Evolutionary conservation across 805 yeast species (phyloP).

Genomic region (Deakozyma indianensis): DNA sequence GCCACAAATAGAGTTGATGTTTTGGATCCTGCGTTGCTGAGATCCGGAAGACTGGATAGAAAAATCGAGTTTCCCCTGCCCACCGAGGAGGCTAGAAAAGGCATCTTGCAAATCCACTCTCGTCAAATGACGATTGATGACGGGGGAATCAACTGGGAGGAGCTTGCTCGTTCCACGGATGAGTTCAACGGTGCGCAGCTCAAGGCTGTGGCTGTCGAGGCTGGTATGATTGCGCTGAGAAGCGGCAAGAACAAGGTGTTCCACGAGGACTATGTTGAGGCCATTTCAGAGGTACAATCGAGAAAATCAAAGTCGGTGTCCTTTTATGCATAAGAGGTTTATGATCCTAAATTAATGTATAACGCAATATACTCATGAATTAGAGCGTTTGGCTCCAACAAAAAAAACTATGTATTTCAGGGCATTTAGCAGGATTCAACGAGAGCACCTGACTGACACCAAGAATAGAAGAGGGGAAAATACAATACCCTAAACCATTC

Average conservation of each 20-base stretch:
- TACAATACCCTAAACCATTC: too few species aligned
- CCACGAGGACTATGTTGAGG: slow-evolving; percentile 97
- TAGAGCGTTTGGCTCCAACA: too few species aligned
- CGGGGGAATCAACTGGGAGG: slow-evolving; percentile 90
- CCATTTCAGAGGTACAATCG: slow-evolving; percentile 95
- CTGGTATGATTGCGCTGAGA: slow-evolving; percentile 98
- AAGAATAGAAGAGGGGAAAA: too few species aligned
- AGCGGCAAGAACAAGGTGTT: slow-evolving; percentile 82
- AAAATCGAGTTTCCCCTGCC: slow-evolving; percentile 98
- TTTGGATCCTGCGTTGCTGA: slow-evolving; percentile 91
- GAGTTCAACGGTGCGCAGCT: slow-evolving; percentile 98
- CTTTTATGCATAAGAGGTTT: slow-evolving; percentile 60
- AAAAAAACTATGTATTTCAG: too few species aligned
- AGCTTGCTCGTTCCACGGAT: slow-evolving; percentile 93
- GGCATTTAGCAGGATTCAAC: too few species aligned
- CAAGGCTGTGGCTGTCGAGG: slow-evolving; percentile 97
- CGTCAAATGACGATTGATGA: slow-evolving; percentile 86
- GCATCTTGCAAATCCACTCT: slow-evolving; percentile 91
- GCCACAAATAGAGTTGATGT: slow-evolving; percentile 98
- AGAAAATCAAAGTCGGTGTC: slow-evolving; percentile 91
- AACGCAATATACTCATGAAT: too few species aligned
- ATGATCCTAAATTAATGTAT: not conserved
- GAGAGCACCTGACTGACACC: too few species aligned
- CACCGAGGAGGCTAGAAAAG: slow-evolving; percentile 93
- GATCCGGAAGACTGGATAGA: slow-evolving; percentile 96